Percentiles rank a stretch among this genome's conserved stretches.
Evolutionary conservation across 176 grass and related monocot genomes (phyloP).

Genomic region (Avena atlantica): DNA sequence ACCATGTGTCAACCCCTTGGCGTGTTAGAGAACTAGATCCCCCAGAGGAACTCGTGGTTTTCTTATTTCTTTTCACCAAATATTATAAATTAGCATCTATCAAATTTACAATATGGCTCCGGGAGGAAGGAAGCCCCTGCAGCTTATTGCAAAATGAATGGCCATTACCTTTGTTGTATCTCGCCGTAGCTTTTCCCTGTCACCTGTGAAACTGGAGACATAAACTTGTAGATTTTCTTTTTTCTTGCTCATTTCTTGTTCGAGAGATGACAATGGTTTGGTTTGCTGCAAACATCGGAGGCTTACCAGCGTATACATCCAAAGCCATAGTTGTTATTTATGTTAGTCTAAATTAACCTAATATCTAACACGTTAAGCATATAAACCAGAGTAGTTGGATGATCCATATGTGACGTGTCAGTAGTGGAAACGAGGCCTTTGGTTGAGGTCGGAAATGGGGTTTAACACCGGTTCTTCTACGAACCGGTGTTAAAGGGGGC

Average conservation of each 20-base stretch:
- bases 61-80: background rate
- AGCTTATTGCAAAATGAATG: background rate
- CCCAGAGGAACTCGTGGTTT: background rate
- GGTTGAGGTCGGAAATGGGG: no score
- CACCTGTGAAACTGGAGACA: background rate
- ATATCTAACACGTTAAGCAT: background rate
- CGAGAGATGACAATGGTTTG: no score
- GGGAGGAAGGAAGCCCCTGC: background rate
- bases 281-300: background rate
- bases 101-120: background rate
- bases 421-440: no score
- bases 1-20: conserved; percentile 14
- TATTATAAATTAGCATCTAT: background rate
- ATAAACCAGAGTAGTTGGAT: background rate
- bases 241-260: no score
- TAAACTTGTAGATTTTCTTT: background rate
- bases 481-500: no score
- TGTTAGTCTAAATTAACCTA: no score
- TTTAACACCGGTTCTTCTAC: no score
- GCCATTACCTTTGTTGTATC: background rate
- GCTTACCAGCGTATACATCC: background rate
- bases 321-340: background rate
- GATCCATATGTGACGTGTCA: background rate
- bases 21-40: background rate
- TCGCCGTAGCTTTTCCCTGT: background rate